Evolutionary conservation across 805 yeast genomes (phyloP).

Genomic region (Cyberlindnera amylophila): DNA sequence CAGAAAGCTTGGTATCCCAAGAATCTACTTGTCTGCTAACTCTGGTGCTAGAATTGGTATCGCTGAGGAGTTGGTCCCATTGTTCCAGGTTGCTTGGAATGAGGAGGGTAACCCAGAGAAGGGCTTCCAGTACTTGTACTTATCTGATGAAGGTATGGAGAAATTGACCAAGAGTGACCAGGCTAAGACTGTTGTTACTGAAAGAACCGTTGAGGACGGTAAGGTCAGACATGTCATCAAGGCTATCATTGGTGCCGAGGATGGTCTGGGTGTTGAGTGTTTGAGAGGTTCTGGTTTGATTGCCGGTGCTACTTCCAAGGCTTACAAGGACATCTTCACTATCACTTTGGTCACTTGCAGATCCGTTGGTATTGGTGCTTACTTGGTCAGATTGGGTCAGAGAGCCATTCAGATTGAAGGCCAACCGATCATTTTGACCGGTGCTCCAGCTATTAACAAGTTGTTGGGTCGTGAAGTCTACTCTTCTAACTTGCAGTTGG

Average conservation of each 20-base stretch:
- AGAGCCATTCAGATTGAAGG: conserved; percentile 99
- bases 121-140: conserved; percentile 88
- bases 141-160: conserved; percentile 62
- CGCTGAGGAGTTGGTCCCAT: conserved; percentile 92
- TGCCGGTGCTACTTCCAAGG: conserved; percentile 98
- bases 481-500: conserved; percentile 93
- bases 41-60: conserved; percentile 99
- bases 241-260: conserved; percentile 88
- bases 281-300: conserved; percentile 96
- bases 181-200: conserved; percentile 62
- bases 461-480: conserved; percentile 95
- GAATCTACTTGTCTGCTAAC: conserved; percentile 94
- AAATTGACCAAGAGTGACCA: conserved; percentile 58
- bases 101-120: conserved; percentile 67
- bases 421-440: conserved; percentile 96
- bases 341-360: conserved; percentile 98
- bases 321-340: conserved; percentile 96
- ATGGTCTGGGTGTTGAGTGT: conserved; percentile 98
- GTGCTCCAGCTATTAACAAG: conserved; percentile 98
- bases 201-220: conserved; percentile 78
- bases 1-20: conserved; percentile 85
- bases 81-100: conserved; percentile 90
- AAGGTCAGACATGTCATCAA: conserved; percentile 77
- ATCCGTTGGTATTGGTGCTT: conserved; percentile 99
- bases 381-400: conserved; percentile 95